Percentiles rank a stretch among this genome's conserved stretches.
phyloP scores from a whole-genome alignment of 1,284 basidiomycete species.

The Austroboletus novae-zelandiae region DNA sequence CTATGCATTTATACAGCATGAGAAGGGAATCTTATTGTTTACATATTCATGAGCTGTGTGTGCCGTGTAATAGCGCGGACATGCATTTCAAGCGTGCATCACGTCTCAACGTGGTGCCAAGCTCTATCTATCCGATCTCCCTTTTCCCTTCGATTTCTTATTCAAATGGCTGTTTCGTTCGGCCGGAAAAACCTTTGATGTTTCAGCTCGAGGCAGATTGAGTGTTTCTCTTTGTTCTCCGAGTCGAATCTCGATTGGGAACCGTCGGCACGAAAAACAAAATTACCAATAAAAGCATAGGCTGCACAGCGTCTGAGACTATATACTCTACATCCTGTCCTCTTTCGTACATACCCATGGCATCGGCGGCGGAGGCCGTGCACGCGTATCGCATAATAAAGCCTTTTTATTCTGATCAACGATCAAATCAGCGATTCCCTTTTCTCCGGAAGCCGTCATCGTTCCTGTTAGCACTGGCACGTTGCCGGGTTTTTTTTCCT shows the following conservation, averaged over 20 bases:
- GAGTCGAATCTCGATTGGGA: too few species aligned
- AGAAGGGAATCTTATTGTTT: not conserved
- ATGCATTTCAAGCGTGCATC: constrained; percentile 33
- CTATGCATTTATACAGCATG: constrained; percentile 8
- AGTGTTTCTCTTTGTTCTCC: not conserved
- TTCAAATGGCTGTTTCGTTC: not conserved
- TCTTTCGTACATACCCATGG: not conserved
- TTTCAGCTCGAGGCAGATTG: not conserved
- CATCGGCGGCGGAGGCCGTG: not conserved
- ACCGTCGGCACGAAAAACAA: not conserved
- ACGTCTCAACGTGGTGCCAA: constrained; percentile 21
- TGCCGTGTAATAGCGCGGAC: constrained; percentile 14
- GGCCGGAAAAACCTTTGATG: not conserved
- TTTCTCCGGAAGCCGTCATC: too few species aligned
- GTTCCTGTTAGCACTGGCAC: too few species aligned
- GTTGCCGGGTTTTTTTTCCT: too few species aligned
- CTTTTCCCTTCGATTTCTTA: not conserved
- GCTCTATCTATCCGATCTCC: constrained; percentile 4
- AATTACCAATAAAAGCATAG: not conserved
- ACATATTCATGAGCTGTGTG: constrained; percentile 21
- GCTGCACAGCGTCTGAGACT: not conserved
- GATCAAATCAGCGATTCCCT: not conserved
- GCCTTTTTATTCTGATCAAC: not conserved
- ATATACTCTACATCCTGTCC: not conserved
- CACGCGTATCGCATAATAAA: not conserved